Base-by-base conservation (phyloP, 1,284 basidiomycete species). In the Porogramme epimiltina region DNA sequence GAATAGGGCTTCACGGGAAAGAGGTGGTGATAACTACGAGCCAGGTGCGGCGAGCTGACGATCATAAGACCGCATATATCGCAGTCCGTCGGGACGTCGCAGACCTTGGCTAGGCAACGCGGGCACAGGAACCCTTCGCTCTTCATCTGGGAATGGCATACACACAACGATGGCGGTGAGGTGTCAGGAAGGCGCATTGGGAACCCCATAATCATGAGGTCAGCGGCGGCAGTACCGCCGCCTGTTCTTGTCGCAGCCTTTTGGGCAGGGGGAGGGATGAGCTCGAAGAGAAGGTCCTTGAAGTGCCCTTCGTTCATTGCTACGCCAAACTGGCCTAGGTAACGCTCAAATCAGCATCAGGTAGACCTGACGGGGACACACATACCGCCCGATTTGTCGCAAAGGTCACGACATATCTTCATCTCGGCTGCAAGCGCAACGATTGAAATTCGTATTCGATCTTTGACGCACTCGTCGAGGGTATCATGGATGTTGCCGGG, bases 181-280 rank as follows among this genome's bases (percentile, higher is more conserved):
- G 89, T 82, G 58, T 87, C 87, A 0, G 91, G 91, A n/a, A 97
- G 75, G 40, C 93, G 85, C 16, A 89, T 93, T 0, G 94, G 97
- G 70, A 99, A 99, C 3, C 96, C 96, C 95, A 99, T 99, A 78
- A 97, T 89, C 87, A 99, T 95, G 36, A 99, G 75, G 70, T 99
- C 95, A 0, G 91, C 89, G 0, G 85, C 82, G 15, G 84, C 83
- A 47, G 87, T 87, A 11, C 75, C 70, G 33, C 66, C 77, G 2
- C 70, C 73, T 3, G 78, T 67, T n/a, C 82, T 80, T 3, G 82
- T 63, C 4, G 84, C 69, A 1, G 81, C 77, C 3, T 81, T 87
- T 67, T 93, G 91, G 0, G 93, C 92, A 0, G 95, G 95, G 0
- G 96, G 97, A 9, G 95, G 92, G 22, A 99, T 89, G n/a, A 93